Conservation (phyloP, 1,284 basidiomycete genomes). For the Naganishia cerealis region DNA sequence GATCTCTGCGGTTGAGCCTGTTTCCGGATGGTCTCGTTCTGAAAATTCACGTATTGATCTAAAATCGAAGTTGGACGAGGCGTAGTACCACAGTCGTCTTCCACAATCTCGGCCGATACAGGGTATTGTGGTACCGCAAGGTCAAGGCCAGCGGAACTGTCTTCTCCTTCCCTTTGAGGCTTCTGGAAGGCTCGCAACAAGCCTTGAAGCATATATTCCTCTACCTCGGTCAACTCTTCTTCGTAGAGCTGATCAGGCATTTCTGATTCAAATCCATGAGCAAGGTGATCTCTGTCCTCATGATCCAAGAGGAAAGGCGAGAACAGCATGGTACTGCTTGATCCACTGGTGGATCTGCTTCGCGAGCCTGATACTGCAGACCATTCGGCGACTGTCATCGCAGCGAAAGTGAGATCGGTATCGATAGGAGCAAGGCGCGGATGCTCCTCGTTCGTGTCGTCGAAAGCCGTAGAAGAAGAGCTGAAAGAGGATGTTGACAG, state of each 20-base stretch:
- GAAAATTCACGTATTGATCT: neutral
- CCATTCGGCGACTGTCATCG: slow-evolving; percentile 11
- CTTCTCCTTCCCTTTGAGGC: neutral
- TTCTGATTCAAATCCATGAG: neutral
- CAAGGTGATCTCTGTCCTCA: neutral
- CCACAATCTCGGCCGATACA: neutral
- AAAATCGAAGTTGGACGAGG: slow-evolving; percentile 11
- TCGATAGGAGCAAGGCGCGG: neutral
- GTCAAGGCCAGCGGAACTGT: too few relatives aligned
- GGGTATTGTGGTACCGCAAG: neutral
- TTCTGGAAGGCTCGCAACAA: slow-evolving; percentile 13
- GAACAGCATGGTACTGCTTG: slow-evolving; percentile 22
- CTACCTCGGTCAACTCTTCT: slow-evolving; percentile 22
- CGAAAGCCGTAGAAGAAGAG: neutral
- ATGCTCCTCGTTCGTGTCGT: neutral
- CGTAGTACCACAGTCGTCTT: slow-evolving; percentile 10
- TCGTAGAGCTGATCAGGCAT: neutral
- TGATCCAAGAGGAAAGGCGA: slow-evolving; percentile 15
- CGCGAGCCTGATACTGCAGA: neutral
- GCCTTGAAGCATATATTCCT: slow-evolving; percentile 31
- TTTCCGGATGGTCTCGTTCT: slow-evolving; percentile 4
- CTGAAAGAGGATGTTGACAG: slow-evolving; percentile 14
- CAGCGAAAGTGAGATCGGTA: slow-evolving; percentile 4
- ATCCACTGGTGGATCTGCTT: slow-evolving; percentile 21
- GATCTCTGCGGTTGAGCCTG: neutral